phyloP scores from a whole-genome alignment of 2,329 filamentous ascomycete species.

The Xylaria sp. region DNA sequence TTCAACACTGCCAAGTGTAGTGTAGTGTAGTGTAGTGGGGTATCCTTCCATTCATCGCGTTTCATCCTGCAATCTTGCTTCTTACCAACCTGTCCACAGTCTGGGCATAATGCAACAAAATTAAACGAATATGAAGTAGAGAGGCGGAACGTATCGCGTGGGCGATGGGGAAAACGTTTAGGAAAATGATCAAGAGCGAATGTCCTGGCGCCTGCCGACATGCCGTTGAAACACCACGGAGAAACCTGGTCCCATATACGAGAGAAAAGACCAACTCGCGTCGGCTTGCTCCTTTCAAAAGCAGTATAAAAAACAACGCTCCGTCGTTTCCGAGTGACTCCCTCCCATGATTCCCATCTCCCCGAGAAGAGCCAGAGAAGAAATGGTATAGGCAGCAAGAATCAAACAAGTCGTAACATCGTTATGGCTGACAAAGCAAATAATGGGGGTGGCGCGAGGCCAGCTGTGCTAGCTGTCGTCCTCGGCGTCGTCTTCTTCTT shows the following conservation, averaged over 20 bases:
- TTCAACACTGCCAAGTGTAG: conserved; percentile 38
- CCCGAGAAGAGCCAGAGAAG: conserved; percentile 34
- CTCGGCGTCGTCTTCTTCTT: conserved; percentile 52
- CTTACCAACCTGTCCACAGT: conserved; percentile 32
- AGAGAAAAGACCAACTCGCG: conserved; percentile 30
- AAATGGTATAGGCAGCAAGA: conserved; percentile 41
- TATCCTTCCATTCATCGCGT: conserved; percentile 45
- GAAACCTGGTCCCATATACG: conserved; percentile 26
- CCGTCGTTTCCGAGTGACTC: conserved; percentile 37
- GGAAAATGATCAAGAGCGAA: conserved; percentile 43
- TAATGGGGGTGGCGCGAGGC: conserved; percentile 12
- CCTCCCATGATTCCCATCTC: conserved; percentile 38
- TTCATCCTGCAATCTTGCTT: conserved; percentile 44
- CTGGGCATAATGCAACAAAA: conserved; percentile 37
- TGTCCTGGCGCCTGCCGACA: conserved; percentile 42
- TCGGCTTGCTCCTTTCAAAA: conserved; percentile 31
- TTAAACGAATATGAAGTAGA: conserved; percentile 30
- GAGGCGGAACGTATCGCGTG: conserved; percentile 41
- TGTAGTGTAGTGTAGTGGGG: conserved; percentile 41
- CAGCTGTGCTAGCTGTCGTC: conserved; percentile 46
- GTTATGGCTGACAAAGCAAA: conserved; percentile 43
- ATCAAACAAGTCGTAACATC: conserved; percentile 44
- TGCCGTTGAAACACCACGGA: conserved; percentile 33
- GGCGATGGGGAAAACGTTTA: conserved; percentile 43
- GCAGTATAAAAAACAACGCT: conserved; percentile 37